Evolutionary conservation across 2,329 filamentous ascomycete species (phyloP), one percentile per base, ranked within the genome.

Genomic region (Alternaria alternata): DNA sequence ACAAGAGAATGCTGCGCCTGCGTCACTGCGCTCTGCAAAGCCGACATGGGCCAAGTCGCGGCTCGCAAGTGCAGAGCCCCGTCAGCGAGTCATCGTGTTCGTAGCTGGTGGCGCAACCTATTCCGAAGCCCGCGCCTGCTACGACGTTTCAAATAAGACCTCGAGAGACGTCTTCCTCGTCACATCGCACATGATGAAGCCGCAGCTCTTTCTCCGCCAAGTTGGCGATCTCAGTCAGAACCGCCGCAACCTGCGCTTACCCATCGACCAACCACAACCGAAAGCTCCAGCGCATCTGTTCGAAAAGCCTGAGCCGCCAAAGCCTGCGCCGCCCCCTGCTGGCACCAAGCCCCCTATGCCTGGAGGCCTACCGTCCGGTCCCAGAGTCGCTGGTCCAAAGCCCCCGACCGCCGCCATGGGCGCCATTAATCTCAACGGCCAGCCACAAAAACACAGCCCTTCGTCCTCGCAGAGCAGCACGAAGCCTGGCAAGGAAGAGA

Each of bases 81-180:
- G 91, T 54, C 95, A 99, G 77, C 89, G 95, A 53, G 86, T 98
- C 54, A 91, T 99, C 60, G 89, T 98, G 16, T 98, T 97, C 76
- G 90, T 98, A 86, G 95, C 94, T 1, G 95, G 95, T 48, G 95
- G 95, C 44, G 95, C 95, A 20, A 98, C 95, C 0, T 97, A 94
- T 77, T 93, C 92, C 5, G 95, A 99, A 80, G 87, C 92, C 32
- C 88, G 95, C 28, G 86, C 89, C 12, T 99, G 95, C 80, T 98
- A 98, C 76, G 93, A 97, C 71, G 82, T 94, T 26, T 90, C 92
- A 3, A 86, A 89, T 53, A 82, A 88, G 51, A 88, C 88, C 47
- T 88, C 87, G 53, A 88, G 91, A 65, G 95, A 99, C 69, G 83
- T 98, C n/a, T 92, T 96, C 75, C 86, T 99, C 5, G 88, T 90